These are phyloP conservation scores for Saccharum officinarum DNA, from an alignment of 176 grass and related monocot species.

Conservation along the genomic window DNA sequence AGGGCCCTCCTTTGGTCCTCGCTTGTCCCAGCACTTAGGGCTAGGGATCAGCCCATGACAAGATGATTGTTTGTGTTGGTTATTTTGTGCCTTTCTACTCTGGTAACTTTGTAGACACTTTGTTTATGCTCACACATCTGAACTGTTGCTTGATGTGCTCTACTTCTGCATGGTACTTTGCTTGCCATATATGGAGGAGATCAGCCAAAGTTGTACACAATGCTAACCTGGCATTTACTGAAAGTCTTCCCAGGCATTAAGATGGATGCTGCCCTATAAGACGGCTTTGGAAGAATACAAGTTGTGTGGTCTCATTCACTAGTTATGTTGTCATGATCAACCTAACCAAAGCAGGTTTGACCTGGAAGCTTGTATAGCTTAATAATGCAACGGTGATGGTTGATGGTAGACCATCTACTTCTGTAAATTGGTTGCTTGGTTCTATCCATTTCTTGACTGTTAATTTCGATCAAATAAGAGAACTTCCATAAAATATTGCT, in stretches of 20 bases:
- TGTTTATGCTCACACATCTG: neutral
- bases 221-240: slow-evolving; percentile 11
- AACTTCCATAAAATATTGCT: too few species aligned
- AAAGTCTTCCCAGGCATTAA: neutral
- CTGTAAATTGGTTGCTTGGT: too few species aligned
- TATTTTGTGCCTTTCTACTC: neutral
- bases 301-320: neutral
- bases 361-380: too few species aligned
- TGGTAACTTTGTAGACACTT: neutral
- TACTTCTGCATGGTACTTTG: neutral
- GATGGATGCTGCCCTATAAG: neutral
- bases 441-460: too few species aligned
- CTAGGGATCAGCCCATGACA: neutral
- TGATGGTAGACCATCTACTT: too few species aligned
- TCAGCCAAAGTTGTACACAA: neutral
- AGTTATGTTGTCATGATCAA: neutral
- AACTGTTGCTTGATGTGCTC: slow-evolving; percentile 24
- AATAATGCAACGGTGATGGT: too few species aligned
- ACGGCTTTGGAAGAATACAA: slow-evolving; percentile 7
- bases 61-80: slow-evolving; percentile 4
- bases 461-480: too few species aligned
- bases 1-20: too few species aligned
- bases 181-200: neutral
- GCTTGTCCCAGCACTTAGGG: too few species aligned
- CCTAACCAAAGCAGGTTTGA: slow-evolving; percentile 21